phyloP scores from a whole-genome alignment of 371 early-diverging fungal genomes.

The Actinomortierella ambigua region DNA sequence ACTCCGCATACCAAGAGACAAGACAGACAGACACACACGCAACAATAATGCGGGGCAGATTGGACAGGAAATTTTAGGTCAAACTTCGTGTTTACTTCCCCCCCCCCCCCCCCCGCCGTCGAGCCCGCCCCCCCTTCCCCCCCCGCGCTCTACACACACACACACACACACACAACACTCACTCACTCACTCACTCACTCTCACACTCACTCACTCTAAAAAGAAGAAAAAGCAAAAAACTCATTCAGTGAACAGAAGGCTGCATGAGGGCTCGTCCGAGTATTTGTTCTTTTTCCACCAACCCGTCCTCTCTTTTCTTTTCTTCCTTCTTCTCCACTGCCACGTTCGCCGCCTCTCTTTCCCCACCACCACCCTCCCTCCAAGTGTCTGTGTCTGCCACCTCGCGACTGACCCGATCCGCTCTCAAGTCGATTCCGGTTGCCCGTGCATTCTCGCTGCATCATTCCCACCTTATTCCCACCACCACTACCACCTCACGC shows the following conservation, averaged over 20 bases:
- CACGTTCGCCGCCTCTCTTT: no score
- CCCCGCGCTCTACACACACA: background rate
- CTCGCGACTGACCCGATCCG: no score
- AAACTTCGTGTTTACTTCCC: no score
- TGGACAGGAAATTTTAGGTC: no score
- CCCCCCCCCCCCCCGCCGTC: background rate
- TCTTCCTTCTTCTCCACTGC: background rate
- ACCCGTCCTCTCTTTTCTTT: background rate
- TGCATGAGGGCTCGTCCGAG: background rate
- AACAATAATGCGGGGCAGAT: no score
- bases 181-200: background rate
- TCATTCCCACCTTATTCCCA: no score
- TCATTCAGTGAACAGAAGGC: background rate
- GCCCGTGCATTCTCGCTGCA: no score
- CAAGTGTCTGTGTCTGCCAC: no score
- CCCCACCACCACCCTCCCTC: no score
- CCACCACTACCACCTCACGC: no score
- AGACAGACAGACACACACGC: background rate
- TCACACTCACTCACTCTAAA: background rate
- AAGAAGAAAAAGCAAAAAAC: conserved; percentile 2
- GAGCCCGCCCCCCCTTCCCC: background rate
- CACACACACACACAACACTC: background rate
- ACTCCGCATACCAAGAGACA: background rate
- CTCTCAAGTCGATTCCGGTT: no score
- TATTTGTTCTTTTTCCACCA: background rate